Evolutionary conservation across 495 filamentous ascomycete genomes (phyloP), one percentile per base, ranked within the genome.

Genomic region (Daldinia concentrica): DNA sequence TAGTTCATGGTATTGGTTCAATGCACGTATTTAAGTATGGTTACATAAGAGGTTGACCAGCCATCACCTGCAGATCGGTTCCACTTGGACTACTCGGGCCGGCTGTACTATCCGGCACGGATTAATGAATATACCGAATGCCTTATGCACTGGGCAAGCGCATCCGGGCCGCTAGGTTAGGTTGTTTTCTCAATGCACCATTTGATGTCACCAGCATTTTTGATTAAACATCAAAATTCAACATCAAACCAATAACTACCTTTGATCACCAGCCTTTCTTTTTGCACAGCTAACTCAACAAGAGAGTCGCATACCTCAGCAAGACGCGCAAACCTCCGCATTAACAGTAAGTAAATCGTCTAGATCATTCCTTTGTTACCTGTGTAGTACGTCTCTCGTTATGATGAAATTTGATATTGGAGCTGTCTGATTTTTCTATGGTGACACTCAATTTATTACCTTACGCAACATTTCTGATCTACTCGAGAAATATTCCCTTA

Each of bases 341-440:
- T 34, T 5, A 59, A 64, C 45, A 5, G 69, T 72, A 58, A 73
- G 65, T 68, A 59, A 22, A 59, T 3, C 8, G 22, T 27, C 24
- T 26, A 6, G 4, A 37, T 36, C 41, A 19, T 48, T 24, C 24
- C 50, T 22, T 61, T 17, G 34, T 39, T 15, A 17, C 36, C 24
- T 7, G 32, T 17, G 3, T 34, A 17, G 34, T 67, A 58, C 17
- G 39, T 11, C 41, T 30, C 29, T 24, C 15, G 63, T 54, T 17
- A 69, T 87, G 85, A 86, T 87, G 85, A 87, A 63, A 79, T 65
- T 69, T 64, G 66, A 85, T 96, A 97, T 97, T 98, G 94, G 94
- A 98, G 94, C 94, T 98, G 93, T 98, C 94, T 89, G 91, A 72
- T 95, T 87, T 81, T 82, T 80, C 78, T 69, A 78, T 84, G 89